Evolutionary conservation across 1,139 yeast species (phyloP).

Genomic region (Debaryomyces psychrophilus): DNA sequence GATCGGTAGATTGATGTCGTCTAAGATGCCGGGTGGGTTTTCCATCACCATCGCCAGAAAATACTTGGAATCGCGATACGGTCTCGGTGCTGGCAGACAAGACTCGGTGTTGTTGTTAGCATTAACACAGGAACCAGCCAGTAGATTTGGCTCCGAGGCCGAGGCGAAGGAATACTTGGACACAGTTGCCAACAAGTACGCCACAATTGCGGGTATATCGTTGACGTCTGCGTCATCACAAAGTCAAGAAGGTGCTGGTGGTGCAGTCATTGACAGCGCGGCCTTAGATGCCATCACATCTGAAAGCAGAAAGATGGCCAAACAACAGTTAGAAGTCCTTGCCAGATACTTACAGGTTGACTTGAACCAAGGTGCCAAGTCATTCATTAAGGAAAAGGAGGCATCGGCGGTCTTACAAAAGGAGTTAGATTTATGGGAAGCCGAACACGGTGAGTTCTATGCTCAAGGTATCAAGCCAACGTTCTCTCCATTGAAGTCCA

Average conservation of each 20-base stretch:
- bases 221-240: constrained; percentile 67
- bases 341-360: constrained; percentile 95
- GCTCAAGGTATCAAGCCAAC: constrained; percentile 90
- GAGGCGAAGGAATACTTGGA: constrained; percentile 93
- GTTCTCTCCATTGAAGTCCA: constrained; percentile 89
- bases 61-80: constrained; percentile 87
- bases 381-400: constrained; percentile 83
- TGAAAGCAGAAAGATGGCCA: constrained; percentile 86
- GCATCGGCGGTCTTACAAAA: constrained; percentile 81
- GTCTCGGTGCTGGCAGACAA: constrained; percentile 91
- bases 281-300: constrained; percentile 93
- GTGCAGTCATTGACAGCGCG: constrained; percentile 92
- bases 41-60: constrained; percentile 89
- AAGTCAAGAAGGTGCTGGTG: constrained; percentile 66
- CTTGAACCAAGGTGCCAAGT: constrained; percentile 86
- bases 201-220: constrained; percentile 77
- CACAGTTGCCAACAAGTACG: constrained; percentile 79
- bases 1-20: constrained; percentile 86
- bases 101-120: constrained; percentile 84
- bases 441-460: constrained; percentile 94
- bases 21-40: constrained; percentile 99
- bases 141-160: constrained; percentile 79
- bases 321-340: constrained; percentile 91
- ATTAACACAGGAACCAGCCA: constrained; percentile 86
- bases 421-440: constrained; percentile 90